Base-by-base conservation (phyloP, 805 yeast genomes). In the Starmerella gropengiesseri region DNA sequence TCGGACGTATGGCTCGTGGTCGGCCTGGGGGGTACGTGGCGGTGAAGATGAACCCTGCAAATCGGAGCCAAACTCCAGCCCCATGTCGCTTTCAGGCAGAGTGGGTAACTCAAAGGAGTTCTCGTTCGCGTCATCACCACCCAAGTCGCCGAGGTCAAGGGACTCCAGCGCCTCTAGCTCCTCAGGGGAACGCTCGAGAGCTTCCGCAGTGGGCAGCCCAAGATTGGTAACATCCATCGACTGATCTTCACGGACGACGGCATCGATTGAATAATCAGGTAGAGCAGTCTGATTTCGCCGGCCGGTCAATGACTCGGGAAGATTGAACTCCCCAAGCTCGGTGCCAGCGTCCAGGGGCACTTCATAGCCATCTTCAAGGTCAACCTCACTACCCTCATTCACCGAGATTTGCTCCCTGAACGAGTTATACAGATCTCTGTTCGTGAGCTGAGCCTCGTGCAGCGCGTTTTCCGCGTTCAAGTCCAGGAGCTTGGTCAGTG, bases 21-120 rank as follows among this genome's bases (percentile, higher is more conserved):
- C 30, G 13, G 34, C 43, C 7, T 3, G 39, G 2, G 53, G 52
- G 7, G 52, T 49, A 17, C 38, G 51, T 4, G 50, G 50, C 3
- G 51, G 50, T 3, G 48, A 40, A 8, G 45, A 37, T 20, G 49
- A 44, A 38, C 41, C 36, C 17, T 28, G 44, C 12, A 43, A 28
- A 28, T 49, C 52, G 7, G 51, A 29, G 17, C 52, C 52, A 23
- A 43, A 43, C 17, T 44, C 52, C 29, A 44, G 44, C 23, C 18
- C 32, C 14, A 5, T 33, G 6, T 17, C 40, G 9, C 32, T 17
- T 9, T 19, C 46, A 3, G 31, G 29, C 13, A 22, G 31, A 5
- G 30, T 18, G n/a, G 32, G 22, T 12, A 32, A 32, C 21, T 43
- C 46, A 12, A 14, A n/a, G 5, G 5, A 12, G 14, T 4, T 4